phyloP scores from a whole-genome alignment of 2,329 filamentous ascomycete genomes.

The Lecanicillium sp. region DNA sequence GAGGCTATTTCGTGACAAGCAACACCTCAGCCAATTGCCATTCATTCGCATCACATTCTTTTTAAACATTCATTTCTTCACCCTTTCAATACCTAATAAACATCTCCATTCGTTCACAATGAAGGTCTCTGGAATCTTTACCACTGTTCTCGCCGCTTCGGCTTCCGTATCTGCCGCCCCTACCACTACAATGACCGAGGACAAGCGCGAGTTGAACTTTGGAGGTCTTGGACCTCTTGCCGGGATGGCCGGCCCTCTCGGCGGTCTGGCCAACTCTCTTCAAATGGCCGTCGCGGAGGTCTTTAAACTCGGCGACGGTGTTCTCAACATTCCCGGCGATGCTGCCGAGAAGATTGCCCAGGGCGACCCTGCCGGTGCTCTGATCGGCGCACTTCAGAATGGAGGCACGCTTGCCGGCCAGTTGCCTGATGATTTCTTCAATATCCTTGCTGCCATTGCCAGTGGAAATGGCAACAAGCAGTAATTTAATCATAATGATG shows the following conservation, averaged over 20 bases:
- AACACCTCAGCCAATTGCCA: no score
- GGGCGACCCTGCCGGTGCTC: conserved; percentile 5
- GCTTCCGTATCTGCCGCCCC: conserved; percentile 3
- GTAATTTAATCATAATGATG: no score
- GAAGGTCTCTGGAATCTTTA: conserved; percentile 1
- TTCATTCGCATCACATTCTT: background rate
- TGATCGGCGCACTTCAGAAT: background rate
- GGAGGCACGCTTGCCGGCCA: conserved; percentile 2
- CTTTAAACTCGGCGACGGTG: conserved; percentile 10
- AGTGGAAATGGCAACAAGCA: background rate
- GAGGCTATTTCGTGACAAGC: no score
- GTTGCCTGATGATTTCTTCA: conserved; percentile 5
- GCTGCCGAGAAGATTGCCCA: conserved; percentile 1
- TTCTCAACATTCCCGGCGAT: conserved; percentile 12
- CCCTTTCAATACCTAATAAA: background rate
- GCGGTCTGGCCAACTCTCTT: background rate
- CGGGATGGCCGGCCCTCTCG: conserved; percentile 5
- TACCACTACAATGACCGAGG: background rate
- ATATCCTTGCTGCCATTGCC: background rate
- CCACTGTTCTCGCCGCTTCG: conserved; percentile 2
- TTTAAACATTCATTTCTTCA: background rate
- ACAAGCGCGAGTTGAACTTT: conserved; percentile 8
- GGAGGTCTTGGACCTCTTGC: conserved; percentile 9
- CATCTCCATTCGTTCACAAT: conserved; percentile 1
- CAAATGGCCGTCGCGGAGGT: conserved; percentile 9